Conservation (phyloP, 495 filamentous ascomycete genomes). For the Penicillium alfredii region DNA sequence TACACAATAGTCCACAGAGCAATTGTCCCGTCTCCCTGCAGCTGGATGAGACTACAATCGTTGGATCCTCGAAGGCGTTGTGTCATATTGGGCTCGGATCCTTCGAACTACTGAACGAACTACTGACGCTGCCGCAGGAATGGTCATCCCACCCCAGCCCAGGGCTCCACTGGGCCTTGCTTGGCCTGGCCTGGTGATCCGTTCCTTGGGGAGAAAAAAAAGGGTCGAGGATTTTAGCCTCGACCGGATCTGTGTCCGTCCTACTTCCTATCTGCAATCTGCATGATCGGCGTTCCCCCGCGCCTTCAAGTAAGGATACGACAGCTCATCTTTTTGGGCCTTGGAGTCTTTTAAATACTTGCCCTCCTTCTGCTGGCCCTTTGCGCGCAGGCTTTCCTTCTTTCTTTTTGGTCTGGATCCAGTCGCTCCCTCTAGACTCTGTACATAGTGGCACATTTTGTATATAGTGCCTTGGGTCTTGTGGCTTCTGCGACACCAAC, state of each 20-base stretch:
- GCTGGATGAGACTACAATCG: conserved; percentile 7
- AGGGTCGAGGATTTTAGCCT: conserved; percentile 21
- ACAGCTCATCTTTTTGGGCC: conserved; percentile 17
- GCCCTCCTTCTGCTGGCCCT: conserved; percentile 8
- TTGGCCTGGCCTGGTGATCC: no score
- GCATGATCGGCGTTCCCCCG: conserved; percentile 15
- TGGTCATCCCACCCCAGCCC: conserved; percentile 1
- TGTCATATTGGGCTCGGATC: conserved; percentile 21
- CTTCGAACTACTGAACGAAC: conserved; percentile 8
- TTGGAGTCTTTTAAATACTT: conserved; percentile 13
- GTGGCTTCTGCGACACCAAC: no score
- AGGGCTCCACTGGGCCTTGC: no score
- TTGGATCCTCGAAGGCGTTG: conserved; percentile 18
- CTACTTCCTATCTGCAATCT: conserved; percentile 14
- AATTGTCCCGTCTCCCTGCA: conserved; percentile 5
- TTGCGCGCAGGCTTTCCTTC: conserved; percentile 2
- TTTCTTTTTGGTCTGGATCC: conserved; percentile 1
- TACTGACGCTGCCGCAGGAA: no score
- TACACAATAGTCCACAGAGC: conserved; percentile 6
- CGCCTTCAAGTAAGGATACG: conserved; percentile 10
- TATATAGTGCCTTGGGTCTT: conserved; percentile 17
- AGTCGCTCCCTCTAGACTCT: conserved; percentile 4
- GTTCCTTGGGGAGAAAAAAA: no score
- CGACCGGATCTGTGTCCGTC: conserved; percentile 15
- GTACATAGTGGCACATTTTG: conserved; percentile 20